Evolutionary conservation across 345 rosid genomes (phyloP).

Genomic region (Isatis tinctoria): DNA sequence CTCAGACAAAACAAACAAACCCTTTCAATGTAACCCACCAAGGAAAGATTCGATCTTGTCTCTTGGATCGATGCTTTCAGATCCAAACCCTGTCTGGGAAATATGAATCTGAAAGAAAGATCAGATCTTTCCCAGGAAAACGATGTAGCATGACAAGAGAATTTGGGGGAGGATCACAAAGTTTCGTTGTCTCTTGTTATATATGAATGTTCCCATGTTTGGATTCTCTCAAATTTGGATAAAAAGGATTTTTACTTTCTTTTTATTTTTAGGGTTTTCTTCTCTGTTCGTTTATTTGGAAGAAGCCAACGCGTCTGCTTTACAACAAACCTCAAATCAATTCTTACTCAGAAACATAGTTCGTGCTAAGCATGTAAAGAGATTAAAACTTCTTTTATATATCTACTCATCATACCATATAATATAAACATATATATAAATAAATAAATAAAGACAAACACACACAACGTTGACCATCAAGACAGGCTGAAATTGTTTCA

Average conservation of each 20-base stretch:
- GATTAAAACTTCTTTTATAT: neutral
- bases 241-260: neutral
- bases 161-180: conserved; percentile 29
- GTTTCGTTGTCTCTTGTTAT: conserved; percentile 23
- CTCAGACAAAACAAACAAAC: conserved; percentile 7
- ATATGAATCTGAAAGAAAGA: conserved; percentile 34
- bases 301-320: conserved; percentile 28
- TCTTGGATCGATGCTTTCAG: conserved; percentile 19
- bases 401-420: conserved; percentile 4
- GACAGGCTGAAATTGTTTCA: conserved; percentile 3
- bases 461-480: neutral
- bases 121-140: conserved; percentile 33
- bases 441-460: neutral
- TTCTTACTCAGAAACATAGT: conserved; percentile 10
- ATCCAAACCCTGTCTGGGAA: conserved; percentile 32
- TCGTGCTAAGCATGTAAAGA: conserved; percentile 21
- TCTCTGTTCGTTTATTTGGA: conserved; percentile 24
- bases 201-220: conserved; percentile 29
- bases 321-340: conserved; percentile 14
- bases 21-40: conserved; percentile 1
- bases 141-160: conserved; percentile 31
- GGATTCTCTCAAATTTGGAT: conserved; percentile 30
- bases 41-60: conserved; percentile 29
- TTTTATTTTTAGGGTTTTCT: conserved; percentile 26
- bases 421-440: conserved; percentile 28